Evolutionary conservation across 129 eudicot genomes (phyloP).

Genomic region (Centrapalus pauciflorus): DNA sequence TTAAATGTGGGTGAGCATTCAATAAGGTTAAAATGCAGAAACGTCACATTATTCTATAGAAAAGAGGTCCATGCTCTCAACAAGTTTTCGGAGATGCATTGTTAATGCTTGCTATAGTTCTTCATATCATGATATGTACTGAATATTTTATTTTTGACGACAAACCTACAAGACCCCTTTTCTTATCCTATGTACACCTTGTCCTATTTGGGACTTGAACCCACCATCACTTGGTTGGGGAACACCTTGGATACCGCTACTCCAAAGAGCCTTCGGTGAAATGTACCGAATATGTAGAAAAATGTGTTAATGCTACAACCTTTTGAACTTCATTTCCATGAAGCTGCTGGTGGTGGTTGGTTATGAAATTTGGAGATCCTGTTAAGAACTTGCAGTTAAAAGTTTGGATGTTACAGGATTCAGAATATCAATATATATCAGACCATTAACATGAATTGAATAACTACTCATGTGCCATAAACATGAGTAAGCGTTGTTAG

Average conservation of each 20-base stretch:
- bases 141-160: too few relatives aligned
- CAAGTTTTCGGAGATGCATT: not conserved
- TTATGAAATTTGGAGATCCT: not conserved
- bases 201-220: too few relatives aligned
- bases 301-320: not conserved
- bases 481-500: not conserved
- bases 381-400: not conserved
- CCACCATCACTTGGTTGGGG: too few relatives aligned
- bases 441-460: not conserved
- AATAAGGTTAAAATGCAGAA: not conserved
- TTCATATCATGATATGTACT: not conserved
- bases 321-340: not conserved
- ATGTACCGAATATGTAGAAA: too few relatives aligned
- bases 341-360: not conserved
- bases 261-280: too few relatives aligned
- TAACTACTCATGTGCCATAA: not conserved
- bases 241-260: too few relatives aligned
- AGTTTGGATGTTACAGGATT: not conserved
- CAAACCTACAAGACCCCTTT: too few relatives aligned
- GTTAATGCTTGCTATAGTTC: not conserved
- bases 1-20: conserved; percentile 5
- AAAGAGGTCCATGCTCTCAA: not conserved
- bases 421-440: not conserved
- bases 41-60: not conserved
- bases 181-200: too few relatives aligned